These are phyloP conservation scores for Barbatosphaeria neglecta DNA, from an alignment of 495 filamentous ascomycete genomes.

Conservation along the genomic window DNA sequence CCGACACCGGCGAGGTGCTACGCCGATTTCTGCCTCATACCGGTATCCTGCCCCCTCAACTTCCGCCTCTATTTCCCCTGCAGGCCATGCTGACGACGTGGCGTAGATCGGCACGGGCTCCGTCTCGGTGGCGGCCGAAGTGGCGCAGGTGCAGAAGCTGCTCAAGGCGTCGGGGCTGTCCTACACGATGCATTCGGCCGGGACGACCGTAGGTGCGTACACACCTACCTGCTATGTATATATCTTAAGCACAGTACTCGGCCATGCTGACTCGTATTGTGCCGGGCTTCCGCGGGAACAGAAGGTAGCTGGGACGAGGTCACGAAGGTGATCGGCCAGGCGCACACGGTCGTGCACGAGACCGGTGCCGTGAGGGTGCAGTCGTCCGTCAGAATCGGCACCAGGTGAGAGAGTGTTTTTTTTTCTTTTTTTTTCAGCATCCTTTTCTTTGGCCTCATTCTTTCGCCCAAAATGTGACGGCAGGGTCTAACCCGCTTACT, in stretches of 20 bases:
- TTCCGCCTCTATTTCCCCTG: not conserved
- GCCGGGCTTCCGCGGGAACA: slow-evolving; percentile 20
- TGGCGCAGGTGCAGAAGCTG: slow-evolving; percentile 82
- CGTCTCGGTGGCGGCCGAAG: slow-evolving; percentile 73
- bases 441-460: not conserved
- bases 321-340: slow-evolving; percentile 80
- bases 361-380: slow-evolving; percentile 76
- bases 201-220: slow-evolving; percentile 76
- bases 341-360: slow-evolving; percentile 72
- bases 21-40: slow-evolving; percentile 76
- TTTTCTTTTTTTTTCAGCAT: slow-evolving; percentile 2
- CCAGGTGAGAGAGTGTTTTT: slow-evolving; percentile 60
- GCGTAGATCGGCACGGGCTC: slow-evolving; percentile 65
- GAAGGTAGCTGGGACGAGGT: slow-evolving; percentile 90
- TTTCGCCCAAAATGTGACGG: not conserved
- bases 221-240: not conserved
- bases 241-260: not conserved
- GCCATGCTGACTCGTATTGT: not conserved
- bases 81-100: not conserved
- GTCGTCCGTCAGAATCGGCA: slow-evolving; percentile 77
- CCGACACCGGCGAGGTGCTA: slow-evolving; percentile 56
- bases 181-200: slow-evolving; percentile 83
- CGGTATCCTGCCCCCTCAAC: slow-evolving; percentile 34
- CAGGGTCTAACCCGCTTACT: not conserved
- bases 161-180: slow-evolving; percentile 65